Evolutionary conservation across 106 monocot species (phyloP), one percentile per base, ranked within the genome.

Genomic region (Acanthochlamys bracteata): DNA sequence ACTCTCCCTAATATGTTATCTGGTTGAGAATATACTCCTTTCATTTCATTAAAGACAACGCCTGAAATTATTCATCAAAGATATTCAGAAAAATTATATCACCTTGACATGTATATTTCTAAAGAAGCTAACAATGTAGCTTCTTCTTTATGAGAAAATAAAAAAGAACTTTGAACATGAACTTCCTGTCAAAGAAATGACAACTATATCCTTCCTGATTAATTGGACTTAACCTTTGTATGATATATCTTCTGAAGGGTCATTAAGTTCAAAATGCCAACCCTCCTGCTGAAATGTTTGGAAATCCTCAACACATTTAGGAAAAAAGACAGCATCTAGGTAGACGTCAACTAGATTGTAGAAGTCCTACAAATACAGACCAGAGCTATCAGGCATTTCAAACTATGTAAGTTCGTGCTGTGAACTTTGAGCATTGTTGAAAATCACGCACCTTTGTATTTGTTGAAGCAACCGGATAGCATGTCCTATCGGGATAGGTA

Each of bases 21-120:
- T 61, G 96, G 96, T 79, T 98, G 96, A 55, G 96, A 98, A 62
- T 98, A 98, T 42, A 98, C 88, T 69, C 96, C 96, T 91, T 98
- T 98, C 96, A 98, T 98, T 77, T 98, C 96, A 81, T 98, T 98
- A 71, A 98, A 98, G 6, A 98, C 96, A 43, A 98, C 96, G 81
- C 96, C 96, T 96, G 76, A 74, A 76, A 73, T 56, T 19, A 46
- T 42, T 53, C 53, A 23, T 14, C 55, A 63, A 41, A 10, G 20
- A 24, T 53, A 67, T 22, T 43, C 13, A 43, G 43, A 43, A 43
- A 43, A n/a, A n/a, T n/a, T n/a, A n/a, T n/a, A n/a, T n/a, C n/a
- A n/a, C n/a, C n/a, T 47, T 47, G 14, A 14, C 11, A 10, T 47
- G 14, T 47, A 47, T 47, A 47, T 47, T 47, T 47, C 46, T 14